phyloP scores from a whole-genome alignment of 768 basidiomycete species.

The Boletus reticulatus region DNA sequence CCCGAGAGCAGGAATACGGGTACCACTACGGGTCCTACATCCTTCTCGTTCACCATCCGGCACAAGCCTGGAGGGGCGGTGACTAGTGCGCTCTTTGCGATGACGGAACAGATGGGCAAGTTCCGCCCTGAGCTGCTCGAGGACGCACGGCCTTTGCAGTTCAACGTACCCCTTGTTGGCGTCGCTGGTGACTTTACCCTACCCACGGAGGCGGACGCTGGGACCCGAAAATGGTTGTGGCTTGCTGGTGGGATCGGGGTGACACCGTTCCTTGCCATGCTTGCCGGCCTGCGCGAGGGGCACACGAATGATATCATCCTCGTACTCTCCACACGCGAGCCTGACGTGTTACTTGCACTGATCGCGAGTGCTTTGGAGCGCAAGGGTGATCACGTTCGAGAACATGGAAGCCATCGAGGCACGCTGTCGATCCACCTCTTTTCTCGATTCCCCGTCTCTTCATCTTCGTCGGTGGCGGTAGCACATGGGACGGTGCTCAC shows the following conservation, averaged over 20 bases:
- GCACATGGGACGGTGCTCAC: conserved; percentile 12
- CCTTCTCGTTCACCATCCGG: conserved; percentile 53
- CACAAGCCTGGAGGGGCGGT: conserved; percentile 53
- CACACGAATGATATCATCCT: conserved; percentile 40
- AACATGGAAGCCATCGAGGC: background rate
- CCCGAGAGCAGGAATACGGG: background rate
- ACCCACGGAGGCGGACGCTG: conserved; percentile 1
- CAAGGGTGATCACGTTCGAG: background rate
- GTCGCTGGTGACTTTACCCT: conserved; percentile 53
- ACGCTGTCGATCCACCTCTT: conserved; percentile 43
- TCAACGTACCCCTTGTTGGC: conserved; percentile 48
- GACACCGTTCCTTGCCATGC: conserved; percentile 64
- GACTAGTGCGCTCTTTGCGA: conserved; percentile 51
- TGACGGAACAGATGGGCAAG: conserved; percentile 42
- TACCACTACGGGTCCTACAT: background rate
- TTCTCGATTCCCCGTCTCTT: conserved; percentile 3
- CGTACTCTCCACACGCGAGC: conserved; percentile 53
- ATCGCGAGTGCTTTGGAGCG: conserved; percentile 6
- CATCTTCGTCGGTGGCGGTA: background rate
- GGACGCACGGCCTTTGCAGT: conserved; percentile 37
- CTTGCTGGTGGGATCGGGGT: conserved; percentile 64
- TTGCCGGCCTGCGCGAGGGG: conserved; percentile 22
- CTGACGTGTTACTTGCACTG: conserved; percentile 47
- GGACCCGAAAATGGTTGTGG: conserved; percentile 43
- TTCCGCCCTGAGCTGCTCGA: conserved; percentile 40